Base-by-base conservation (phyloP, 2,329 filamentous ascomycete genomes). In the Aspergillus jensenii region DNA sequence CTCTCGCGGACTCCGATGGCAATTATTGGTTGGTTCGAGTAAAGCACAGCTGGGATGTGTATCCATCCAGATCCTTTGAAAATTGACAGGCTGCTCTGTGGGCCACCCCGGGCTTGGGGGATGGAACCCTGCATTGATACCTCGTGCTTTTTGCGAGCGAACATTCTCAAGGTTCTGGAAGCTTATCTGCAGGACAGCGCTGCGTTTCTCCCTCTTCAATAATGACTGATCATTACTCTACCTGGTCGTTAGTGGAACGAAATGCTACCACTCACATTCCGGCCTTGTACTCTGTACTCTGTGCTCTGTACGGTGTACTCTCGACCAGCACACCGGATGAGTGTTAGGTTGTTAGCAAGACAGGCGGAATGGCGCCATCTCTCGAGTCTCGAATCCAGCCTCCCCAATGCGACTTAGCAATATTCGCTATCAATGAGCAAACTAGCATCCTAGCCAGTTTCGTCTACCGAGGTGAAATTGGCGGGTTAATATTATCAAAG, bases 91-190 rank as follows among this genome's bases (percentile, higher is more conserved):
- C 27, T 31, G 9, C 35, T 17, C 15, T 37, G 52, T 48, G 35
- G 49, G 35, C 43, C 48, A 41, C n/a, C 12, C 48, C 49, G 15
- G 23, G 19, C 19, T 21, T 21, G n/a, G 15, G 21, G 31, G 33
- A 52, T 57, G 55, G 37, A 41, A 57, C 48, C 23, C 43, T 52
- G 40, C 55, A 57, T 52, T 52, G 48, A 52, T 41, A 57, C 55
- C 41, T 52, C 41, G 40, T 43, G 21, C 27, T 37, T 27, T 31
- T 17, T n/a, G 41, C 12, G 12, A n/a, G 19, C 19, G 17, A 45
- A 25, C 21, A 7, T 33, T 25, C 9, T 50, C 46, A 8, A 6
- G 12, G 12, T 41, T 50, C 46, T 50, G 11, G 54, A 49, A 43
- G 25, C 46, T 55, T 47, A 55, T 55, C 52, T 55, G 2, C 19